Base-by-base conservation (phyloP, 306 rosid genomes). In the Citrullus amarus region DNA sequence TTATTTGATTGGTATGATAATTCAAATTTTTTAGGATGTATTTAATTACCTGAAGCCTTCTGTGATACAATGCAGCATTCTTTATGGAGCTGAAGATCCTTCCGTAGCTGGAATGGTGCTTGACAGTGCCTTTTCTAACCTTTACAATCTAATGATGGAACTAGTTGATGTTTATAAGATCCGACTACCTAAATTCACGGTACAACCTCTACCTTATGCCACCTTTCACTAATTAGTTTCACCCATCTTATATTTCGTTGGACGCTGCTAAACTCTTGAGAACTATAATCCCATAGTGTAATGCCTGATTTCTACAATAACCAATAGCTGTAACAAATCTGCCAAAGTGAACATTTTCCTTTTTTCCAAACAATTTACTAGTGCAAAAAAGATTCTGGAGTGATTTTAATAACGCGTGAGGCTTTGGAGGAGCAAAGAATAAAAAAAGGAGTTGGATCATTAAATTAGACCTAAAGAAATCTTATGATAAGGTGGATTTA, bases 31-130 rank as follows among this genome's bases (percentile, higher is more conserved):
- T 44, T 73, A 73, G 61, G 61, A 30, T 14, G 78, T 59, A 59
- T 77, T 59, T 41, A 59, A 14, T 77, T 62, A 77, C 71, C 55
- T 77, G 20, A 57, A 57, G 16, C 56, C 20, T 77, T 36, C 43
- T 36, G 28, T 54, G 59, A 79, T 79, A 34, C 75, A 25, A 76
- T 87, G 88, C 86, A 95, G 99, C 90, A 91, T 95, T 82, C 96
- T 95, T 75, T 92, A 92, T 88, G 99, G 99, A 83, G 99, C 99
- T 41, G 98, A 92, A 90, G 97, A 95, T 86, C 89, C 96, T 82
- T 92, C 97, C 80, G 80, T 95, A 77, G 87, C 96, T 80, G 99
- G 99, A 86, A 91, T 92, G 97, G 99, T 92, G 85, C 85, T 95
- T 88, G 99, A 95, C 81, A 95, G 99, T 85, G 99, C 97, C 88